phyloP scores from a whole-genome alignment of 202 grass and related monocot genomes.

The Panicum hallii region DNA sequence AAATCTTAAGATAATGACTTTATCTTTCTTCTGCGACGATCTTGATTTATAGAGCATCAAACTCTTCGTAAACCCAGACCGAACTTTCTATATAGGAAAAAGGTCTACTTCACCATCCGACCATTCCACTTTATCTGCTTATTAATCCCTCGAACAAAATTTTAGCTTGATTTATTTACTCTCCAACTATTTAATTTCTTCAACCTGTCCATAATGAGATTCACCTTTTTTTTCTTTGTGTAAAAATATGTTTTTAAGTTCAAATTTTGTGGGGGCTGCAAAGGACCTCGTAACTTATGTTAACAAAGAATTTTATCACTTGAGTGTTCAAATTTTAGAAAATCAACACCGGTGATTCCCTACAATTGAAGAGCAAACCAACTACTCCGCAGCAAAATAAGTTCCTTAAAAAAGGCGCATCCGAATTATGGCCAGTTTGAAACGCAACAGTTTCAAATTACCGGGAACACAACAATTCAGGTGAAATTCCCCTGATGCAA shows the following conservation, averaged over 20 bases:
- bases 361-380: not conserved
- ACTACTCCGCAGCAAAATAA: not conserved
- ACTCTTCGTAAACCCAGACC: not conserved
- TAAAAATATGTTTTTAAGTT: not conserved
- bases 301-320: not conserved
- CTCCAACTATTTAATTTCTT: not conserved
- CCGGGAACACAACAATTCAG: not conserved
- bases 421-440: not conserved
- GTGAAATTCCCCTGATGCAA: conserved; percentile 14
- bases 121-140: not conserved
- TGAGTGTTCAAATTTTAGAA: not conserved
- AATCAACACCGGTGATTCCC: not conserved
- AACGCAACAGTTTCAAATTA: not conserved
- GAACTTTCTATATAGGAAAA: not conserved
- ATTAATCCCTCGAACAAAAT: not conserved
- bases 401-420: not conserved
- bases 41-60: not conserved
- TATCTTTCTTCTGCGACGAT: not conserved
- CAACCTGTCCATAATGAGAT: not conserved
- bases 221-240: not conserved
- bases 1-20: not conserved
- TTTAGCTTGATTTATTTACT: not conserved
- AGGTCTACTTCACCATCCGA: not conserved
- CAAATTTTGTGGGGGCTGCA: not conserved
- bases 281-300: not conserved